phyloP scores from a whole-genome alignment of 371 early-diverging fungal genomes.

The Mycotypha africana region DNA sequence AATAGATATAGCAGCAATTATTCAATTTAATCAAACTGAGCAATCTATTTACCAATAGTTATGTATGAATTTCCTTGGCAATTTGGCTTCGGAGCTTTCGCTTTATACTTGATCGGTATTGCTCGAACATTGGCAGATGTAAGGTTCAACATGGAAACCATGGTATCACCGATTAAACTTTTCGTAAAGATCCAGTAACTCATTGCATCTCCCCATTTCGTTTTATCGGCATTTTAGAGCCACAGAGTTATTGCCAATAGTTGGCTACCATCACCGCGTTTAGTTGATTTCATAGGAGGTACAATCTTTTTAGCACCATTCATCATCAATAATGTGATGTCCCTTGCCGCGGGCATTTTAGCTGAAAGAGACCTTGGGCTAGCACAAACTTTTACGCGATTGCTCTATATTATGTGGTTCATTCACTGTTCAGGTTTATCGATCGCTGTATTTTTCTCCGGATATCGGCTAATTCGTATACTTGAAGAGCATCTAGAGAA shows the following conservation, averaged over 20 bases:
- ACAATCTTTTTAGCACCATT: slow-evolving; percentile 31
- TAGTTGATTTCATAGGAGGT: slow-evolving; percentile 33
- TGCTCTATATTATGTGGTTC: slow-evolving; percentile 43
- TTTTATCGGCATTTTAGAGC: slow-evolving; percentile 16
- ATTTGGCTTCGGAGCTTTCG: slow-evolving; percentile 21
- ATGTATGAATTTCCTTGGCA: slow-evolving; percentile 27
- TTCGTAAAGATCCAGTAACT: too few relatives aligned
- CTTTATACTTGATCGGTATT: slow-evolving; percentile 27
- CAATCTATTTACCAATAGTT: slow-evolving; percentile 8
- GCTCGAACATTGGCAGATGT: slow-evolving; percentile 28
- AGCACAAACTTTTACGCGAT: slow-evolving; percentile 25
- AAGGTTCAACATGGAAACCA: slow-evolving; percentile 4
- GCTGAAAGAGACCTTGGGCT: slow-evolving; percentile 16
- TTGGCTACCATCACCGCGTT: slow-evolving; percentile 38
- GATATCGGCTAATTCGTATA: slow-evolving; percentile 26
- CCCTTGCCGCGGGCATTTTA: slow-evolving; percentile 33
- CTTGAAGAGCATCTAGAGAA: slow-evolving; percentile 26
- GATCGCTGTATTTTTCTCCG: slow-evolving; percentile 29
- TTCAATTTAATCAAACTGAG: too few relatives aligned
- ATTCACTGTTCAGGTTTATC: slow-evolving; percentile 24
- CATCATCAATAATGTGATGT: slow-evolving; percentile 30
- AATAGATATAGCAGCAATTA: neutral
- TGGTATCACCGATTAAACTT: too few relatives aligned
- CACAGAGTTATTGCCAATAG: slow-evolving; percentile 35
- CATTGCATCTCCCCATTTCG: neutral